Evolutionary conservation across 768 basidiomycete species (phyloP), one percentile per base, ranked within the genome.

Genomic region (Leccinum truebloodii): DNA sequence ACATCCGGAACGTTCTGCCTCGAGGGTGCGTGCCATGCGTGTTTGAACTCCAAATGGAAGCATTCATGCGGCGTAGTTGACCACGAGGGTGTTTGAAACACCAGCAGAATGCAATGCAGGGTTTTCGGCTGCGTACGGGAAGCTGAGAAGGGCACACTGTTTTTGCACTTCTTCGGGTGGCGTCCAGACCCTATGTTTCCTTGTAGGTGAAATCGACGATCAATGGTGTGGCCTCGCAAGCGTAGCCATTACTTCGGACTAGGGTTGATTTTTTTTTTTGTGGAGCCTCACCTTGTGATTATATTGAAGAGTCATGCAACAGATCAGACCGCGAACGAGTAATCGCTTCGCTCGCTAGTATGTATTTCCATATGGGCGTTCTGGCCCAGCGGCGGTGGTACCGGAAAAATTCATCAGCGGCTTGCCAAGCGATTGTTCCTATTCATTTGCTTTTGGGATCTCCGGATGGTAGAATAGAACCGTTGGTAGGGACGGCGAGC

Each of bases 171-270:
- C 57, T 8, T 26, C 18, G 10, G 62, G 60, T 59, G 63, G 65
- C 49, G 70, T 68, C 16, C 28, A 67, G 22, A 73, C 78, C 13
- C 59, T 76, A 22, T 81, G 76, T 61, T 72, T 81, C 48, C 69
- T 81, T 10, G 55, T 81, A 7, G 80, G 81, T 12, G 57, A 63
- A 52, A 49, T 67, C 66, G 26, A 63, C 67, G 20, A 63, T 54
- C 46, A 46, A n/a, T 61, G 73, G 65, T 64, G 60, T 59, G 66
- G 69, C 22, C 59, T 72, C 20, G 59, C 54, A n/a, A 60, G 66
- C 34, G 59, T 72, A 12, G 63, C 65, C 9, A 60, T 67, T 24
- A 59, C 53, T 34, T 41, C 59, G 13, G 65, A 59, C 24, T 51
- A 48, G 54, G 18, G n/a, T n/a, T 6, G 9, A 20, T 8, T 8